phyloP scores from a whole-genome alignment of 106 monocot genomes.

The Allium fistulosum region DNA sequence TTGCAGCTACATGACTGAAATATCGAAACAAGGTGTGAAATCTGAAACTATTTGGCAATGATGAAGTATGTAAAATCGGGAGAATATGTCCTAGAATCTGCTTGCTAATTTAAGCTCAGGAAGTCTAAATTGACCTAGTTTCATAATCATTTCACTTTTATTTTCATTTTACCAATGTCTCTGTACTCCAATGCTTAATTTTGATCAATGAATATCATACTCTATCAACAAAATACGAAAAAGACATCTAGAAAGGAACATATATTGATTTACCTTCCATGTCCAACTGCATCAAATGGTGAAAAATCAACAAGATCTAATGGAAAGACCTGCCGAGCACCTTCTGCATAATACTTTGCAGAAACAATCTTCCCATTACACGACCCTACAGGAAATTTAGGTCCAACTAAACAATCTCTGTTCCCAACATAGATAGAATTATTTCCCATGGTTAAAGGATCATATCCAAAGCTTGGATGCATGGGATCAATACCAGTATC shows the following conservation, averaged over 20 bases:
- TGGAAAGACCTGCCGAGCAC: constrained; percentile 30
- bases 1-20: constrained; percentile 69
- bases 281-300: constrained; percentile 61
- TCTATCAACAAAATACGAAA: too few relatives aligned
- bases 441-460: constrained; percentile 5
- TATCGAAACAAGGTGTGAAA: too few relatives aligned
- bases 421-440: not conserved
- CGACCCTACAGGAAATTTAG: constrained; percentile 34
- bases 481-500: constrained; percentile 73
- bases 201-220: too few relatives aligned
- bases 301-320: constrained; percentile 45
- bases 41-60: too few relatives aligned
- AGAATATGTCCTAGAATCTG: too few relatives aligned
- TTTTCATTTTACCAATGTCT: too few relatives aligned
- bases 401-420: constrained; percentile 30
- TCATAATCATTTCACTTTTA: too few relatives aligned
- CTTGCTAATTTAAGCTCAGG: too few relatives aligned
- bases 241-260: too few relatives aligned
- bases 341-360: constrained; percentile 50
- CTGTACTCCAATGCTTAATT: too few relatives aligned
- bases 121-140: too few relatives aligned
- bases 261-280: constrained; percentile 48
- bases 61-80: too few relatives aligned
- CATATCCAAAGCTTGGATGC: constrained; percentile 72
- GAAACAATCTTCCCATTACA: constrained; percentile 88